Percentiles rank a stretch among this genome's conserved stretches.
phyloP scores from a whole-genome alignment of 176 grass and related monocot genomes.

The Coix lacrymajobi region DNA sequence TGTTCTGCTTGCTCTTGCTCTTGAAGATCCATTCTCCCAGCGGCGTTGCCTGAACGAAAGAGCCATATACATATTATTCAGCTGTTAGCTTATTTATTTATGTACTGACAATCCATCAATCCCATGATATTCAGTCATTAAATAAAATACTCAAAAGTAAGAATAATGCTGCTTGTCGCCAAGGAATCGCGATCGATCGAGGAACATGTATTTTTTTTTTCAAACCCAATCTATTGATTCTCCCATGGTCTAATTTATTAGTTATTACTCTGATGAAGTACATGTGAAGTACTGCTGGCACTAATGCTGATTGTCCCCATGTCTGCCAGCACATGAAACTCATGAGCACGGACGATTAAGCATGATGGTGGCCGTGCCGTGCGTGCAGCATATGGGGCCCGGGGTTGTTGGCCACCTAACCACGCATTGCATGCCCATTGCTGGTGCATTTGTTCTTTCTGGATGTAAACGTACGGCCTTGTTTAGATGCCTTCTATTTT shows the following conservation, averaged over 20 bases:
- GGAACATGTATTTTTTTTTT: not conserved
- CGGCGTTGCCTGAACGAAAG: constrained; percentile 30
- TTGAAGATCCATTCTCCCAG: constrained; percentile 71
- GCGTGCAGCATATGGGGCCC: not conserved
- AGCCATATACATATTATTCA: constrained; percentile 13
- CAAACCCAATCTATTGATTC: not conserved
- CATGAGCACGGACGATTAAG: not conserved
- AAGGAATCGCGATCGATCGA: not conserved
- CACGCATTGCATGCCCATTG: not conserved
- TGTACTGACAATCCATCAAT: not conserved
- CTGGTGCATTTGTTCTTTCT: constrained; percentile 22
- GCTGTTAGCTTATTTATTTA: not conserved
- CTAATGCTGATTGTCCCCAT: not conserved
- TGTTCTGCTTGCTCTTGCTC: constrained; percentile 70
- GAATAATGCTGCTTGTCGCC: not conserved
- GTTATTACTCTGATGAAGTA: not conserved
- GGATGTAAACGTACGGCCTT: no score
- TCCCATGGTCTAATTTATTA: not conserved
- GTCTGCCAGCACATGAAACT: constrained; percentile 19
- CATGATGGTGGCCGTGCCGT: not conserved
- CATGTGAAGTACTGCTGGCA: not conserved
- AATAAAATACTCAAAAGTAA: not conserved
- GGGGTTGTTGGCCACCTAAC: constrained; percentile 10
- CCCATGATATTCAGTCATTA: not conserved
- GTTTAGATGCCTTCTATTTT: no score